Evolutionary conservation across 768 basidiomycete genomes (phyloP).

Genomic region (Suillus alpinus): DNA sequence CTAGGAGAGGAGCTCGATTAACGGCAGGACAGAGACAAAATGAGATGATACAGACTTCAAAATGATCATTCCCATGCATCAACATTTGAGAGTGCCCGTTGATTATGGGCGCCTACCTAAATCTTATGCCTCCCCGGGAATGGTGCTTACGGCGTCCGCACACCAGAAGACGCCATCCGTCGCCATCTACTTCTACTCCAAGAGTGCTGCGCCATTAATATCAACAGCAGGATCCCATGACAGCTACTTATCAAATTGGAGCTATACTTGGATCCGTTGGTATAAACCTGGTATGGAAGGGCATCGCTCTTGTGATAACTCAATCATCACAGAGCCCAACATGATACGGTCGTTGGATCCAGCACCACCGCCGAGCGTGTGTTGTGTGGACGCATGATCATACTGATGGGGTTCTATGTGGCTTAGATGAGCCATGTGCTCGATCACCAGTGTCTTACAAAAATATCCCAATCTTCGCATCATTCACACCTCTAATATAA

Average conservation of each 20-base stretch:
- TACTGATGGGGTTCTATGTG: background rate
- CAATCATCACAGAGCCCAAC: background rate
- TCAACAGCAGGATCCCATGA: background rate
- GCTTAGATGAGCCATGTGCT: background rate
- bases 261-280: background rate
- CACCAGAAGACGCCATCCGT: background rate
- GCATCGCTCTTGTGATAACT: background rate
- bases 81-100: background rate
- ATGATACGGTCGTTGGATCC: background rate
- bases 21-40: background rate
- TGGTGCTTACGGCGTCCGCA: background rate
- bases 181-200: background rate
- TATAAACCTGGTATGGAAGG: background rate
- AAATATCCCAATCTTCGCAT: background rate
- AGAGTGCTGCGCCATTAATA: background rate
- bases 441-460: background rate
- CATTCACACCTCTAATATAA: background rate
- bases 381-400: background rate
- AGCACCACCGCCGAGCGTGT: background rate
- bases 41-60: background rate
- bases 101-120: background rate
- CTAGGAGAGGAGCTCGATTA: background rate
- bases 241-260: background rate
- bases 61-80: background rate
- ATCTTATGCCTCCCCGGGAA: background rate